Conservation (phyloP, 306 rosid species). For the Begonia masoniana region DNA sequence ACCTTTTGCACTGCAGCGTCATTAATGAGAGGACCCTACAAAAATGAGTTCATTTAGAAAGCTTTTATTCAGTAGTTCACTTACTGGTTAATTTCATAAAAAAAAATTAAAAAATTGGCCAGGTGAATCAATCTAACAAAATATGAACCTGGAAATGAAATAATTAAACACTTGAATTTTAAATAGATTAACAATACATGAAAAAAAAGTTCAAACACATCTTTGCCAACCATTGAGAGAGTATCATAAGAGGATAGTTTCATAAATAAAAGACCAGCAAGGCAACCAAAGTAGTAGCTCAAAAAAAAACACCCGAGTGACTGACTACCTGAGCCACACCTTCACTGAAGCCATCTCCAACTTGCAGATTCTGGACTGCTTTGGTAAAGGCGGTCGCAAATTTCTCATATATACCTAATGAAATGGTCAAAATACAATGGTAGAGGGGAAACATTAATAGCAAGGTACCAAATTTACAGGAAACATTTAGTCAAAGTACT, state of each 20-base stretch:
- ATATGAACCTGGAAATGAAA: no score
- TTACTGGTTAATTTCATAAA: no score
- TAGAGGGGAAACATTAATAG: conserved; percentile 1
- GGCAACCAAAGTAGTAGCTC: conserved; percentile 5
- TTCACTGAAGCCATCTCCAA: conserved; percentile 88
- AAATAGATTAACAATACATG: neutral
- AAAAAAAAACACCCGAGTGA: conserved; percentile 8
- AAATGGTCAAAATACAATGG: neutral
- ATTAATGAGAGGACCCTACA: conserved; percentile 93
- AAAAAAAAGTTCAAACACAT: neutral
- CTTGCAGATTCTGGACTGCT: conserved; percentile 73
- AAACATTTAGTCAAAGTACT: neutral
- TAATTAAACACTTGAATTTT: no score
- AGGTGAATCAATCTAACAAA: no score
- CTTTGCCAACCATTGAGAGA: no score
- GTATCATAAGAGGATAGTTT: neutral
- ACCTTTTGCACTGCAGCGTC: conserved; percentile 98
- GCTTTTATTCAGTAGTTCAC: neutral
- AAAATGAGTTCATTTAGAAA: conserved; percentile 4
- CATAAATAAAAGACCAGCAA: conserved; percentile 8
- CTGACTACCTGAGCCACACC: conserved; percentile 70
- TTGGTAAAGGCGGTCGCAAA: conserved; percentile 55
- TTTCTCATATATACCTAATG: conserved; percentile 73
- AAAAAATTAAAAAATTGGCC: no score
- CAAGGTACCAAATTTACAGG: conserved; percentile 2